Percentiles rank a stretch among this genome's conserved stretches.
These are phyloP conservation scores for Termitomyces sp. DNA, from an alignment of 768 basidiomycete genomes.

Conservation along the genomic window DNA sequence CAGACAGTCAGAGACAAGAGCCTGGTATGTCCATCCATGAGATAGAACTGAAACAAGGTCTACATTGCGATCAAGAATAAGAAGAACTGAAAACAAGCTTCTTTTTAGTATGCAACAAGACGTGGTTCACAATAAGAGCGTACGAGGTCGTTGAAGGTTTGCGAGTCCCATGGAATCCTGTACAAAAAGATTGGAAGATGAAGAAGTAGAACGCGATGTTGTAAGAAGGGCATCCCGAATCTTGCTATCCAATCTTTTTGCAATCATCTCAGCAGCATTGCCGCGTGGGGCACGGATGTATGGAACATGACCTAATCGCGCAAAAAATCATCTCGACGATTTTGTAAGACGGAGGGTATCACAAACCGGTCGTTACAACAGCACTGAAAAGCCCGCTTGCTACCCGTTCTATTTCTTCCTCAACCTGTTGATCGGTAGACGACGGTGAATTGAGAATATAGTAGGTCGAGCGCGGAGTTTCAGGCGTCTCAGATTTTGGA, in stretches of 20 bases:
- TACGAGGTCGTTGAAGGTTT: slow-evolving; percentile 83
- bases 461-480: slow-evolving; percentile 59
- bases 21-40: slow-evolving; percentile 99
- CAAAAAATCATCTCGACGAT: neutral
- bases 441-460: slow-evolving; percentile 85
- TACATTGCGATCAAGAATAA: slow-evolving; percentile 91
- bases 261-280: slow-evolving; percentile 99
- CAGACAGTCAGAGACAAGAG: slow-evolving; percentile 94
- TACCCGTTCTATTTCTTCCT: slow-evolving; percentile 88
- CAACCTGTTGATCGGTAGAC: slow-evolving; percentile 86
- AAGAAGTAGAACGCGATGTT: slow-evolving; percentile 49
- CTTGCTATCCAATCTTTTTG: slow-evolving; percentile 88
- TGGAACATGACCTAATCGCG: slow-evolving; percentile 71
- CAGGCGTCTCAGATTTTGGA: slow-evolving; percentile 25
- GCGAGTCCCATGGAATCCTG: slow-evolving; percentile 81
- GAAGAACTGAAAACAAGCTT: slow-evolving; percentile 55
- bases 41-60: slow-evolving; percentile 91
- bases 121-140: neutral
- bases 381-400: slow-evolving; percentile 90
- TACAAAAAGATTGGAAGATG: slow-evolving; percentile 57
- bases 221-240: slow-evolving; percentile 81
- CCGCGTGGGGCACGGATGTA: slow-evolving; percentile 93
- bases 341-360: neutral
- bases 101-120: neutral
- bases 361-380: slow-evolving; percentile 76